phyloP scores from a whole-genome alignment of 23 red algal species.

The Agarophyton chilense region DNA sequence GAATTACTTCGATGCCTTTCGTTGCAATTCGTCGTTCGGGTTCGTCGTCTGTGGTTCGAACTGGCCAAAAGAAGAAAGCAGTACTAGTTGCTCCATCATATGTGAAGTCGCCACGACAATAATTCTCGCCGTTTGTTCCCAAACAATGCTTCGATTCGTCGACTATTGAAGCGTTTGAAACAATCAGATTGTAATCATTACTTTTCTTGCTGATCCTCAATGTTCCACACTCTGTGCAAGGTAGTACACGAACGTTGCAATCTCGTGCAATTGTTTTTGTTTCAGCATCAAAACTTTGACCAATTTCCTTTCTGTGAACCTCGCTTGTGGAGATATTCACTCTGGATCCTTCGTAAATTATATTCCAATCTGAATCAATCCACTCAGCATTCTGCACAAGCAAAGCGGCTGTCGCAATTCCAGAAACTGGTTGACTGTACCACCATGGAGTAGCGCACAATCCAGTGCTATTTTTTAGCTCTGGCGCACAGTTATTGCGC shows the following conservation, averaged over 20 bases:
- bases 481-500: background rate
- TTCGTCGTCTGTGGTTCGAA: background rate
- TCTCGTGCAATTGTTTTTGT: background rate
- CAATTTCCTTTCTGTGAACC: background rate
- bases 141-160: background rate
- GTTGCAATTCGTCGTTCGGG: background rate
- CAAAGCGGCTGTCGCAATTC: background rate
- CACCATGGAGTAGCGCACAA: slow-evolving; percentile 1
- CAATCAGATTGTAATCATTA: background rate
- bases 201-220: background rate
- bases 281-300: background rate
- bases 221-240: background rate
- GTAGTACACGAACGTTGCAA: background rate
- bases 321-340: background rate
- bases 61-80: slow-evolving; percentile 23
- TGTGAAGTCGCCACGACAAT: slow-evolving; percentile 8
- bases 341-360: background rate
- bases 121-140: background rate
- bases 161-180: background rate
- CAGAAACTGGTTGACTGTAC: background rate
- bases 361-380: slow-evolving; percentile 23
- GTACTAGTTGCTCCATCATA: slow-evolving; percentile 12
- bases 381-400: slow-evolving; percentile 1
- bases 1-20: slow-evolving; percentile 13
- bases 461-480: background rate